Base-by-base conservation (phyloP, 2,329 filamentous ascomycete genomes). In the Exutisphaerella laricina region DNA sequence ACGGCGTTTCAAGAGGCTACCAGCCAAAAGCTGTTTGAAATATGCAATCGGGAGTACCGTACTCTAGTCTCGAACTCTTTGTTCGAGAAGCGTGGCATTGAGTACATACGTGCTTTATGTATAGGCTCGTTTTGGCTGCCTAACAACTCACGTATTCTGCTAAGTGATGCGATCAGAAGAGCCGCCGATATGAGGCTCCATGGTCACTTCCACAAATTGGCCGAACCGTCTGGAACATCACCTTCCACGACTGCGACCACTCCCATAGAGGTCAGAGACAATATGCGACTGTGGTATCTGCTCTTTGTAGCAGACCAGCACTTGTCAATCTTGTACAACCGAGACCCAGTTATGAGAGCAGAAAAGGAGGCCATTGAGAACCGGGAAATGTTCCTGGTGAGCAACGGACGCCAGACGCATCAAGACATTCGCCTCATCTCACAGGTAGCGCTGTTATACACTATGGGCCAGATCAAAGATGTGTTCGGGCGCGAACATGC, bases 291-390 rank as follows among this genome's bases (percentile, higher is more conserved):
- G 9, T 82, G 78, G 78, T 82, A 80, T 57, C 58, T 80, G 23
- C 61, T 80, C 1, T 83, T 82, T 53, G 77, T 81, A 1, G 82
- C 78, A 54, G 79, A 83, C 53, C 79, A 81, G 48, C 79, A 83
- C 57, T 76, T 82, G 20, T 78, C 76, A 13, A 80, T 79, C 16
- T 64, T 79, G 0, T 80, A 82, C 41, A 76, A 77, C 2, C 67
- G 79, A 2, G 74, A 75, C 1, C 73, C 76, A 0, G 72, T 79
- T 6, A 74, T 80, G 14, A 36, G 51, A 0, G 73, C 75, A 20
- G 77, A 80, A 39, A 75, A 81, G 41, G 61, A 68, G 10, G 72
- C 74, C 0, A 75, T 80, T 28, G 71, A 75, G 37, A 75, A 76
- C 4, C 76, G 76, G 64, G 75, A 80, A 39, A 65, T 68, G 1